Base-by-base conservation (phyloP, 345 rosid genomes). In the Citrus maxima region DNA sequence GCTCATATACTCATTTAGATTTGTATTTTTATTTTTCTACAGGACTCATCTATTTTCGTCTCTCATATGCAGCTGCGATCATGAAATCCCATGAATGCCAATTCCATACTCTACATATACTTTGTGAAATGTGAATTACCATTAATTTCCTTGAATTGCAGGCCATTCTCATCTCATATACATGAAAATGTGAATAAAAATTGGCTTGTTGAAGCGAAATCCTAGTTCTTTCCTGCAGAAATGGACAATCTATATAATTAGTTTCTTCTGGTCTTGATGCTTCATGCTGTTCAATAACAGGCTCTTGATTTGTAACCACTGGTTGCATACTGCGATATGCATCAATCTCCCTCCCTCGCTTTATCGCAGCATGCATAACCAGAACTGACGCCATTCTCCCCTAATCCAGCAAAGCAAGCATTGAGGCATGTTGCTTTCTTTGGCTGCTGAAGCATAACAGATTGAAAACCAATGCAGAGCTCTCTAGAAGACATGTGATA, bases 371-470 rank as follows among this genome's bases (percentile, higher is more conserved):
- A 46, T 86, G 87, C 32, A 84, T 61, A 42, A 86, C 88, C 55
- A 88, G 34, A 10, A 88, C 81, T 9, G 87, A 82, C 10, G 85
- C 86, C 5, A 71, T 61, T 42, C 61, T 75, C 32, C 58, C 77
- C 21, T 77, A 82, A 76, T 89, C 84, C 0, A 85, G 67, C 4
- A 89, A 80, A 24, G 90, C 88, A 16, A 89, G 79, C 81, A 89
- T 80, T 46, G 18, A 46, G 51, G 51, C 51, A 46, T 46, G 49
- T 12, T 10, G 49, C 16, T 42, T 42, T 42, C 49, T 42, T 42
- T 12, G 49, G 16, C 49, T 42, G 49, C 49, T 42, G 1, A 42
- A 0, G 49, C 49, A 12, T 10, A 12, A 12, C 49, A 42, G 49
- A 42, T 42, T 42, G 4, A 42, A 42, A 40, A 40, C 49, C 49